Conservation (phyloP, 345 rosid species). For the Eucalyptus guilfoylei region DNA sequence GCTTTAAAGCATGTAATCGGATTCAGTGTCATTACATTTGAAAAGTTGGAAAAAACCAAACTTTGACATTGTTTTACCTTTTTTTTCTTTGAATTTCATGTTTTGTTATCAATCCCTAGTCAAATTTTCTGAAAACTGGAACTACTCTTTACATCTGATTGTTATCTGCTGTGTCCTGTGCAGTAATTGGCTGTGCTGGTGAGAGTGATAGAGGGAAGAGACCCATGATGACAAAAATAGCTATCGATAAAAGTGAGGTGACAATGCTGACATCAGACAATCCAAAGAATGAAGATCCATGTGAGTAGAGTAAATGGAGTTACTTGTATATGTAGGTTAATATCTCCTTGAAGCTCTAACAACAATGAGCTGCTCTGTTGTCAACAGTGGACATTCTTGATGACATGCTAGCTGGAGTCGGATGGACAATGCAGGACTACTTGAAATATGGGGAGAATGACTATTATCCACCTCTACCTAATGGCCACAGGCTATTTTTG, state of each 20-base stretch:
- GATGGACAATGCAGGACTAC: constrained; percentile 94
- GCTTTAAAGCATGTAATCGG: neutral
- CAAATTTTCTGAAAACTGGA: neutral
- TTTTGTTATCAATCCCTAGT: neutral
- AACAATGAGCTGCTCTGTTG: neutral
- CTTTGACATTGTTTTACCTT: neutral
- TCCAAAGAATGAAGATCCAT: constrained; percentile 82
- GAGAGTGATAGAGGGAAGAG: constrained; percentile 80
- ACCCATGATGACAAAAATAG: constrained; percentile 80
- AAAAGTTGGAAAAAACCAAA: neutral
- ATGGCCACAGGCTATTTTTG: constrained; percentile 83
- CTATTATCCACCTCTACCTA: constrained; percentile 83
- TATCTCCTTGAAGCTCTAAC: neutral
- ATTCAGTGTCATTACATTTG: neutral
- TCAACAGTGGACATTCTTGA: constrained; percentile 87
- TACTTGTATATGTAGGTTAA: neutral
- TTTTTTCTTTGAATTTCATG: neutral
- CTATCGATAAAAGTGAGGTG: constrained; percentile 87
- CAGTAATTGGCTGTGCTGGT: constrained; percentile 79
- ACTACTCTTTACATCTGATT: neutral
- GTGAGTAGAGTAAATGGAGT: constrained; percentile 20
- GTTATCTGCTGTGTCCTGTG: neutral
- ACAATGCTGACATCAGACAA: constrained; percentile 90
- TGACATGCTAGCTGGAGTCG: constrained; percentile 88
- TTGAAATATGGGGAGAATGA: constrained; percentile 80